These are phyloP conservation scores for Bocquillonia castaneifolia DNA, from an alignment of 441 rosid species.

Conservation along the genomic window DNA sequence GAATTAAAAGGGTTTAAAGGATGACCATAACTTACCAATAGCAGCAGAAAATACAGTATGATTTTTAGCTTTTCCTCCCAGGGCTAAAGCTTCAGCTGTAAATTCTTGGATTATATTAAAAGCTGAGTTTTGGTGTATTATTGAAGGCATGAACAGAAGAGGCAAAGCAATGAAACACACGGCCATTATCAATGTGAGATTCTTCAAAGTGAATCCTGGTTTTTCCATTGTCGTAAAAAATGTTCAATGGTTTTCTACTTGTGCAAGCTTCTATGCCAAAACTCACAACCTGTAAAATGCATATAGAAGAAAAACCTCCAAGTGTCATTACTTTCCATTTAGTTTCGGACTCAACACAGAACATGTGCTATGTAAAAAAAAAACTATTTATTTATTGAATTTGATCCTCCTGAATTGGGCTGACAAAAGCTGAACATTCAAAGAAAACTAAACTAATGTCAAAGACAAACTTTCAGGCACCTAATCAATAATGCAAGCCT, in stretches of 20 bases:
- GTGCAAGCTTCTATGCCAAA: neutral
- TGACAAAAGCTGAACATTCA: no score
- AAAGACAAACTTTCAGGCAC: no score
- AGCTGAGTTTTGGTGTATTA: neutral
- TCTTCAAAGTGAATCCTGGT: constrained; percentile 9
- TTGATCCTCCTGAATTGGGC: neutral
- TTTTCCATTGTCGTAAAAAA: neutral
- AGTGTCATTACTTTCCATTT: neutral
- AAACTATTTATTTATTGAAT: neutral
- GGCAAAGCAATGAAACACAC: constrained; percentile 12
- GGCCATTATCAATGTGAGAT: neutral
- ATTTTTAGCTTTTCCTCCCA: neutral
- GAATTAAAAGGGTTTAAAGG: neutral
- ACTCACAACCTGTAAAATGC: neutral
- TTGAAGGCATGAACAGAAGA: neutral
- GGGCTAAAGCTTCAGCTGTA: neutral
- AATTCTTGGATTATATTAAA: neutral
- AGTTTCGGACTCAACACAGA: neutral
- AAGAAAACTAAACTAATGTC: no score
- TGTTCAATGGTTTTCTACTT: neutral
- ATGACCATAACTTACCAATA: neutral
- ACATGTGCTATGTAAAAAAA: neutral
- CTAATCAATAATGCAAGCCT: no score
- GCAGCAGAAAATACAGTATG: neutral
- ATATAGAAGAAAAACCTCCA: neutral